These are phyloP conservation scores for Drechslera avenae DNA, from an alignment of 2,329 filamentous ascomycete genomes.

Conservation along the genomic window DNA sequence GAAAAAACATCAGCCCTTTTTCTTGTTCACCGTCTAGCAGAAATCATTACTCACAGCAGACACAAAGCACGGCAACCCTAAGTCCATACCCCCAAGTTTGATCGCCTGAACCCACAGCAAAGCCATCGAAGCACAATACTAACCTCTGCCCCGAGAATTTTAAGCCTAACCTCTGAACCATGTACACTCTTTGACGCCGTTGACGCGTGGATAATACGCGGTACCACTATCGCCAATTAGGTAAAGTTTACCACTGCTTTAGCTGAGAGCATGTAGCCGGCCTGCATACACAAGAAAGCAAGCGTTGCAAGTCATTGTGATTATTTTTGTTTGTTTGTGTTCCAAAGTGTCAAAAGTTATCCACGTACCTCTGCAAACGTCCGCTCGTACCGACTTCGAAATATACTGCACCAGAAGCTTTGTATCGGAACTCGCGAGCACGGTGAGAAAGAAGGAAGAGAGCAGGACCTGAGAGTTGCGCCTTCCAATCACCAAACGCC, in stretches of 20 bases:
- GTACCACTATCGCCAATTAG: constrained; percentile 41
- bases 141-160: constrained; percentile 37
- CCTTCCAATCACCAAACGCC: constrained; percentile 28
- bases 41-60: constrained; percentile 38
- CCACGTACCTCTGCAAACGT: constrained; percentile 38
- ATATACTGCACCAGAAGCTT: constrained; percentile 48
- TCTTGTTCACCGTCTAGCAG: no score
- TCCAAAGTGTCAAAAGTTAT: no score
- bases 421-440: constrained; percentile 47
- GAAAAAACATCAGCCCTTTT: not conserved
- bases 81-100: constrained; percentile 34
- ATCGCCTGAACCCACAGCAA: constrained; percentile 46
- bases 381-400: constrained; percentile 48
- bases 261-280: constrained; percentile 46
- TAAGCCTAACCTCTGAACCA: constrained; percentile 37
- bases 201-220: constrained; percentile 39
- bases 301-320: no score
- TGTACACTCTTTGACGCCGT: constrained; percentile 29
- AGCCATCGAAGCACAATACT: constrained; percentile 45
- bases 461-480: constrained; percentile 44
- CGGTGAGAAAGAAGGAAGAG: constrained; percentile 42
- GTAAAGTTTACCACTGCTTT: constrained; percentile 47
- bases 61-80: constrained; percentile 45
- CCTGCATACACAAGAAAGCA: no score
- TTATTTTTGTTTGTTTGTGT: no score